Base-by-base conservation (phyloP, 108 stramenopile genomes). In the Ochromonas danica region DNA sequence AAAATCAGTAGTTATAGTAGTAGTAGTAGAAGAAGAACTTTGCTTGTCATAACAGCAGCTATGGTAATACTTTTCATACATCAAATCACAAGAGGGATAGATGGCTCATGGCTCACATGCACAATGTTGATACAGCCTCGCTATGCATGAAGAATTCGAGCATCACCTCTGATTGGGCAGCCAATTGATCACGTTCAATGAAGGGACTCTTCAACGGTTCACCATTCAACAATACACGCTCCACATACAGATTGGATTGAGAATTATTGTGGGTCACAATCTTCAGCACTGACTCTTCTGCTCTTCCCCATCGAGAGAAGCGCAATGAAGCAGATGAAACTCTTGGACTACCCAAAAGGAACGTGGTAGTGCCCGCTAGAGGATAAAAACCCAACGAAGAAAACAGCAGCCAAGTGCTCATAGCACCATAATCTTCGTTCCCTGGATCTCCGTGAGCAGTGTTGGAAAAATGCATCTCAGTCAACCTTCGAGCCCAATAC, bases 401-500 rank as follows among this genome's bases (percentile, higher is more conserved):
- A 6, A 71, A 78, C 25, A 81, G n/a, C 1, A 51, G 1, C 51
- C 61, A 77, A 1, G 81, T 35, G 1, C 61, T 42, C 81, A 81
- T 81, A 2, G 81, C 38, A 2, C 81, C 81, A 41, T 78, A 81
- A 71, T 81, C 81, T 17, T 81, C 81, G 38, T 81, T 81, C n/a
- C 81, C 81, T 1, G 81, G 81, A 30, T 74, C 0, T 10, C 81
- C 81, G 39, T 31, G 10, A 17, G 75, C 33, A 25, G 25, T 36
- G 3, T 70, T 0, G 36, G 3, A 14, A 70, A 40, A 80, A 43
- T 38, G 38, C 70, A 62, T 63, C 3, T 28, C 1, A 28, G 51
- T 1, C 2, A 71, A 25, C 17, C 0, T 1, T 1, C 80, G 35
- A 14, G 72, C 28, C 72, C 72, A 75, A 60, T 75, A 75, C 6